Percentiles rank a stretch among this genome's conserved stretches.
phyloP scores from a whole-genome alignment of 441 rosid genomes.

The Populus trichocarpa region DNA sequence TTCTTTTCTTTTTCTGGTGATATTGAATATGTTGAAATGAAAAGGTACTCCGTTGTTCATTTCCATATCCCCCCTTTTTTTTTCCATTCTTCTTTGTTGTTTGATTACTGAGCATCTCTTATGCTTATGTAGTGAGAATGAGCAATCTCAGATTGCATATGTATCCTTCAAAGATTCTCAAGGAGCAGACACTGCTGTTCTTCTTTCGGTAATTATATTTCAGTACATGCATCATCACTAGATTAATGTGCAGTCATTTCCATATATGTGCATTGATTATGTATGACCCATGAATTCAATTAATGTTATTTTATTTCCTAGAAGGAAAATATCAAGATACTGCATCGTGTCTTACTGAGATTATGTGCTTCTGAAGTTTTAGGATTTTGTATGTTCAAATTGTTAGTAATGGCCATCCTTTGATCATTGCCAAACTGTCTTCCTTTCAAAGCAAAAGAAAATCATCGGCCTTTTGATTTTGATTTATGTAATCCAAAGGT shows the following conservation, averaged over 20 bases:
- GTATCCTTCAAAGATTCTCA: constrained; percentile 70
- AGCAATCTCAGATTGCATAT: constrained; percentile 49
- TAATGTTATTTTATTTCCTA: neutral
- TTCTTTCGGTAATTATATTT: constrained; percentile 47
- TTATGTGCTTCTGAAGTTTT: neutral
- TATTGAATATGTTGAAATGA: constrained; percentile 54
- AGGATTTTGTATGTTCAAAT: neutral
- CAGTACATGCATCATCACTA: neutral
- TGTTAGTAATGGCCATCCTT: neutral
- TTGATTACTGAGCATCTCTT: neutral
- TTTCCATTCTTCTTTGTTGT: neutral
- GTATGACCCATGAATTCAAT: neutral
- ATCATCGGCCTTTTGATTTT: neutral
- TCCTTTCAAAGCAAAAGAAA: neutral
- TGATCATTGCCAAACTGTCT: neutral
- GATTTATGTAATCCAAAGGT: neutral
- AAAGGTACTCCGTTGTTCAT: constrained; percentile 28
- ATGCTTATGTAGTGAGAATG: constrained; percentile 49
- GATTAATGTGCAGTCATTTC: neutral
- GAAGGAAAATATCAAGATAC: neutral
- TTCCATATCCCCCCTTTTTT: neutral
- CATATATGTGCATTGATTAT: neutral
- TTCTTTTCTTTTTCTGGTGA: constrained; percentile 83
- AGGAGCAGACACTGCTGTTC: constrained; percentile 78
- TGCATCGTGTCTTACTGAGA: neutral